These are phyloP conservation scores for Ustilago vetiveriae DNA, from an alignment of 1,284 basidiomycete species.

Conservation along the genomic window DNA sequence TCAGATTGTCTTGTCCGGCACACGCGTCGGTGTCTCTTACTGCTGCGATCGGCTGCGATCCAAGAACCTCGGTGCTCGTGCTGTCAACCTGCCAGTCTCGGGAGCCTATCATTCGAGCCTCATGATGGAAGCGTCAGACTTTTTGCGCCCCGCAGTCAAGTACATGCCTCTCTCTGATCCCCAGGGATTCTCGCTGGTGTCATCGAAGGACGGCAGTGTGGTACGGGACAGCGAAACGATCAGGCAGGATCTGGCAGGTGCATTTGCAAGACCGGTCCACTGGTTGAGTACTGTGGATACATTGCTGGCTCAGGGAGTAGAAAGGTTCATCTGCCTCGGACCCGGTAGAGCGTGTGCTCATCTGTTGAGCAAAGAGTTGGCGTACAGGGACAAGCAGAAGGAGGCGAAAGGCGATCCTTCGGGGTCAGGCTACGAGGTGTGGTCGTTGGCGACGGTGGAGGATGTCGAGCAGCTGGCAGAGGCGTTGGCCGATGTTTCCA, in stretches of 20 bases:
- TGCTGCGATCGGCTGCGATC: conserved; percentile 60
- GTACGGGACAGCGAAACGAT: conserved; percentile 33
- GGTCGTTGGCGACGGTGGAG: conserved; percentile 58
- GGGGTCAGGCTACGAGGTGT: conserved; percentile 53
- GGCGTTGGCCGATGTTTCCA: conserved; percentile 23
- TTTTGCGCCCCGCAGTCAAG: conserved; percentile 47
- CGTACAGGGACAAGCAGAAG: conserved; percentile 44
- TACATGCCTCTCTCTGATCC: conserved; percentile 56
- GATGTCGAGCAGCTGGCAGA: conserved; percentile 54
- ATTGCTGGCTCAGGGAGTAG: conserved; percentile 56
- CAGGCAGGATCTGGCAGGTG: conserved; percentile 50
- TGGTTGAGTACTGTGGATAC: conserved; percentile 59
- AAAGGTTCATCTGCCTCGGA: conserved; percentile 63
- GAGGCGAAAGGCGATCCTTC: conserved; percentile 17
- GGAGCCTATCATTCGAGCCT: conserved; percentile 64
- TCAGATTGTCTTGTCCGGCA: conserved; percentile 63
- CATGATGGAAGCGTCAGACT: conserved; percentile 53
- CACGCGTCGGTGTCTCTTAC: conserved; percentile 60
- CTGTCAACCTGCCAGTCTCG: conserved; percentile 64
- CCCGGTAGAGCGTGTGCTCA: conserved; percentile 64
- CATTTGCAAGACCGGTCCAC: conserved; percentile 53
- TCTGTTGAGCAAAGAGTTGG: conserved; percentile 63
- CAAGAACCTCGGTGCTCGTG: conserved; percentile 59
- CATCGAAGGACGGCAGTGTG: conserved; percentile 48
- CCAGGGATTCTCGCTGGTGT: conserved; percentile 45